Evolutionary conservation across 2,329 filamentous ascomycete genomes (phyloP), one percentile per base, ranked within the genome.

Genomic region (Colletotrichum caudatum): DNA sequence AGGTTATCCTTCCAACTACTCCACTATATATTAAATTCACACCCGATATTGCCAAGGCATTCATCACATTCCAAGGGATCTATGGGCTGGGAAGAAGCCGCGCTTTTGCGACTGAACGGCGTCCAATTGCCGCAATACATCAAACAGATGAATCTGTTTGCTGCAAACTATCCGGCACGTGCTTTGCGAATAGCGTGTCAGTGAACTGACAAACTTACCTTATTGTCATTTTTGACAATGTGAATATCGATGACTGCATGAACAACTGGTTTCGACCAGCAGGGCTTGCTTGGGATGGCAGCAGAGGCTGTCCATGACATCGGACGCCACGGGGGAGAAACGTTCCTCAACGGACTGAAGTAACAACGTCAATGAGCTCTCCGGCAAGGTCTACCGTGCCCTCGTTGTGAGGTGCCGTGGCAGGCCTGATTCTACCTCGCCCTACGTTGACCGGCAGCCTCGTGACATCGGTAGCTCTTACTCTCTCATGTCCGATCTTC

Each of bases 21-120:
- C 91, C 91, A 0, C 81, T 92, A 5, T 90, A 92, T 74, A 86
- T 92, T 73, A 87, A 88, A 71, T 92, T 92, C 80, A 86, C 87
- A 72, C 78, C 81, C 2, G 79, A 84, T 54, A 86, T 86, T 16
- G 86, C 84, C 16, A 85, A 84, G 5, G 89, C 88, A 2, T 91
- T 86, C 80, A 82, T 93, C 35, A 82, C 88, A 0, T 90, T 92
- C 77, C 90, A 91, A 76, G 90, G 90, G 14, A 90, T 86, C 78
- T 92, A 90, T 90, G 79, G 80, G 78, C 78, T 54, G 26, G 16
- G 33, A 57, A 39, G 11, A n/a, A 59, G 9, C 44, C 59, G 14
- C 20, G n/a, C 20, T 37, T 14, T 26, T 14, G 11, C 48, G 26
- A 44, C 50, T 76, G 3, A 69, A 65, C 33, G 64, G 69, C 74